Base-by-base conservation (phyloP, 2,329 filamentous ascomycete genomes). In the Pseudopithomyces maydicus region DNA sequence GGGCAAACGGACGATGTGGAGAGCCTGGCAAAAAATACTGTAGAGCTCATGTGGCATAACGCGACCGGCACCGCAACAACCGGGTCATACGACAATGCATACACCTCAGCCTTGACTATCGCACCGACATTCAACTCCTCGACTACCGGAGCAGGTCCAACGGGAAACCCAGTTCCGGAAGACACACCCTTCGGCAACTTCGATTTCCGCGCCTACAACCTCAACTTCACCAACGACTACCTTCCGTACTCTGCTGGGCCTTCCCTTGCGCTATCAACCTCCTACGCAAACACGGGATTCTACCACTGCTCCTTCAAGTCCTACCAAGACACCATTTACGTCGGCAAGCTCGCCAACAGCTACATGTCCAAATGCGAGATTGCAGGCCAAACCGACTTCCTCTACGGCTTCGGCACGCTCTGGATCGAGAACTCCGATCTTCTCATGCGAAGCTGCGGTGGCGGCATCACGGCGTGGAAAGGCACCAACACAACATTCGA, bases 401-500 rank as follows among this genome's bases (percentile, higher is more conserved):
- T 90, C 19, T 90, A 89, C 66, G 87, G 86, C 8, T 89, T 89
- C 66, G 87, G 87, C 23, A 89, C 87, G 0, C 79, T 84, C 3
- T 90, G 83, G 80, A 78, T 89, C 39, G 79, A 85, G 54, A 76
- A 79, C 3, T 85, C 82, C 1, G 75, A 77, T 0, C 72, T 90
- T 1, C 76, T 78, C 0, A 79, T 90, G 12, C 82, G 88, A 10
- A 78, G 75, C 63, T 90, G 87, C 62, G 85, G 86, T 3, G 88
- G 88, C 15, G 88, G 87, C 11, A 85, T 90, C 52, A 88, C 85
- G 0, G 87, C 88, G 0, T 90, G 87, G 88, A 90, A 90, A 66
- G 86, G 84, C 26, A 81, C 83, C 0, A 88, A 89, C 71, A 89
- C 86, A 0, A 88, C 86, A 0, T 88, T 86, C 50, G 69, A 73